Conservation (phyloP, 2,329 filamentous ascomycete genomes). For the Venturia carpophila region DNA sequence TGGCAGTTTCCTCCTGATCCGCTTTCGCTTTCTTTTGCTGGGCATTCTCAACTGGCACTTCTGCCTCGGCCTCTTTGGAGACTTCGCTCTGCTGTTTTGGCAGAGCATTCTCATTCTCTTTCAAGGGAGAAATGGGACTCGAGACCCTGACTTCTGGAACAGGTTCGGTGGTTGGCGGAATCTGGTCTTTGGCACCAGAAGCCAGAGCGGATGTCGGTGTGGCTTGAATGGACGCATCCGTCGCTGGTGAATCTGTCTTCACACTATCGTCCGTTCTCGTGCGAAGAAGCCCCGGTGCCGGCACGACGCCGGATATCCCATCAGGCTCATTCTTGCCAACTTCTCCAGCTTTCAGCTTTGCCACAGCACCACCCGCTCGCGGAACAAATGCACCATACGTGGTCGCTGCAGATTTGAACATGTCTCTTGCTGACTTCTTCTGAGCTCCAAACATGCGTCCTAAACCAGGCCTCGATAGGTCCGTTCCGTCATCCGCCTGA, state of each 20-base stretch:
- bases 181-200: neutral
- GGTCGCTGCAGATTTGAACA: constrained; percentile 72
- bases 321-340: constrained; percentile 58
- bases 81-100: neutral
- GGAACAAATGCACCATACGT: constrained; percentile 74
- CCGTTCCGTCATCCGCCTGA: constrained; percentile 43
- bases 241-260: constrained; percentile 2
- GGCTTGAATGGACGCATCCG: constrained; percentile 13
- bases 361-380: constrained; percentile 71
- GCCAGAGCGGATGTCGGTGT: constrained; percentile 13
- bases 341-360: constrained; percentile 57
- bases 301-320: constrained; percentile 82
- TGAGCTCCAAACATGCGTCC: constrained; percentile 74
- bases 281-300: constrained; percentile 49
- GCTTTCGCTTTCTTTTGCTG: constrained; percentile 23
- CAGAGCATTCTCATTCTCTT: neutral
- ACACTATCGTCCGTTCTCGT: constrained; percentile 16
- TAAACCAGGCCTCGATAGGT: constrained; percentile 61
- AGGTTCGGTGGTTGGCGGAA: neutral
- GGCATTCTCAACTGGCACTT: neutral
- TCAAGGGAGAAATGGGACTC: constrained; percentile 6
- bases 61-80: neutral
- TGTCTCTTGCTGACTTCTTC: constrained; percentile 64
- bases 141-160: constrained; percentile 16
- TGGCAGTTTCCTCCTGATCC: constrained; percentile 37